These are phyloP conservation scores for Kwoniella sp. DNA, from an alignment of 768 basidiomycete genomes.

Conservation along the genomic window DNA sequence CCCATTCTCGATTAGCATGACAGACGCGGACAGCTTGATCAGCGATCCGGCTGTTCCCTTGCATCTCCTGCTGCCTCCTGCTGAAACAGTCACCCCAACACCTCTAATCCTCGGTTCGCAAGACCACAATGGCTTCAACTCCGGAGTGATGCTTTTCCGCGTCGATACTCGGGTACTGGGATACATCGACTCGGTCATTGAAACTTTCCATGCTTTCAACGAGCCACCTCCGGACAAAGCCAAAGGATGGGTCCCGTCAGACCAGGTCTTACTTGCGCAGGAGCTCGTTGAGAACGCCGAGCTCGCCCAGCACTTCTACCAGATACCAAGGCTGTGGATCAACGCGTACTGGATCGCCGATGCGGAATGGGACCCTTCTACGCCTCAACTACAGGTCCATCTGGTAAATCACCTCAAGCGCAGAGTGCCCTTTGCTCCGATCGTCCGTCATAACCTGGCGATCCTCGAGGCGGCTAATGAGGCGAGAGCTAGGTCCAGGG, in stretches of 20 bases:
- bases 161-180: constrained; percentile 12
- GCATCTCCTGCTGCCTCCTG: constrained; percentile 21
- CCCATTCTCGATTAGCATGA: constrained; percentile 8
- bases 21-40: constrained; percentile 30
- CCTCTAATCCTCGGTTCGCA: constrained; percentile 29
- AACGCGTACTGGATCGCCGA: constrained; percentile 19
- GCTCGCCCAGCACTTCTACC: constrained; percentile 13
- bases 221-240: neutral
- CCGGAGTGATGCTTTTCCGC: constrained; percentile 23
- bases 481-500: neutral
- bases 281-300: constrained; percentile 2
- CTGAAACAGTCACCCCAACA: neutral
- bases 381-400: constrained; percentile 22
- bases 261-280: constrained; percentile 6
- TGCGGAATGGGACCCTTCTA: neutral
- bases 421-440: constrained; percentile 3
- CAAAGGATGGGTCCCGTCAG: neutral
- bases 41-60: constrained; percentile 29
- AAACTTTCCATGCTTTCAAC: neutral
- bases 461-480: constrained; percentile 5
- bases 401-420: constrained; percentile 16
- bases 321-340: constrained; percentile 25
- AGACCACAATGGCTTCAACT: constrained; percentile 36
- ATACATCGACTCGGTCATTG: constrained; percentile 14
- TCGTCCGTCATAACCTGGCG: constrained; percentile 6